phyloP scores from a whole-genome alignment of 2,329 filamentous ascomycete genomes.

The Tolypocladium guangdongense region DNA sequence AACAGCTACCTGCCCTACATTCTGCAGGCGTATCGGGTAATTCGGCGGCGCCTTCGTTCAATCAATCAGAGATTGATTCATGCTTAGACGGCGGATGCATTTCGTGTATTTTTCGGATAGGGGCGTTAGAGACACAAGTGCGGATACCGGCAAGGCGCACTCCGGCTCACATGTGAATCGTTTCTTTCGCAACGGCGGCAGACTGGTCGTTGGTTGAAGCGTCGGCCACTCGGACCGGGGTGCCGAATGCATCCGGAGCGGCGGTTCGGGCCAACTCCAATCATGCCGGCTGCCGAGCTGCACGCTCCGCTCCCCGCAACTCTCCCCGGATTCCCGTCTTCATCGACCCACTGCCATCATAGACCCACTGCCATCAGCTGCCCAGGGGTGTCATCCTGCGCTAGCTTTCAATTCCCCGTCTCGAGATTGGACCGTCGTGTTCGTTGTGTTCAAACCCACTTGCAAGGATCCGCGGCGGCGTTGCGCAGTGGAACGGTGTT shows the following conservation, averaged over 20 bases:
- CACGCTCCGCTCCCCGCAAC: not conserved
- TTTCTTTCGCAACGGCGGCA: not conserved
- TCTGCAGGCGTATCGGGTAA: not conserved
- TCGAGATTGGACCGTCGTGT: not conserved
- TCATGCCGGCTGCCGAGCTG: too few relatives aligned
- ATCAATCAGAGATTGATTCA: not conserved
- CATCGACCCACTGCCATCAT: too few relatives aligned
- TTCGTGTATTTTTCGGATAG: too few relatives aligned
- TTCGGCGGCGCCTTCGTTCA: not conserved
- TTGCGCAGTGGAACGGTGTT: conserved; percentile 28
- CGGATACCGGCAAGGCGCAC: too few relatives aligned
- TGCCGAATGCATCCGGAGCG: not conserved
- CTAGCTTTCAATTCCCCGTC: not conserved
- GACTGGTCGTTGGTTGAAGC: not conserved
- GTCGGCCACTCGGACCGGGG: not conserved
- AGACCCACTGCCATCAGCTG: not conserved
- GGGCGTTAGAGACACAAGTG: not conserved
- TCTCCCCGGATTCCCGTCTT: not conserved
- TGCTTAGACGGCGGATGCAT: not conserved
- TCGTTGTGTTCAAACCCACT: not conserved
- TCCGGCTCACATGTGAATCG: not conserved
- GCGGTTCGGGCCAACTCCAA: not conserved
- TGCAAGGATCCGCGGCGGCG: too few relatives aligned
- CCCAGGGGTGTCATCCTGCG: not conserved
- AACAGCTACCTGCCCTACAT: not conserved